Evolutionary conservation across 192 early-diverging fungal species (phyloP), one percentile per base, ranked within the genome.

Genomic region (Powellomyces hirtus): DNA sequence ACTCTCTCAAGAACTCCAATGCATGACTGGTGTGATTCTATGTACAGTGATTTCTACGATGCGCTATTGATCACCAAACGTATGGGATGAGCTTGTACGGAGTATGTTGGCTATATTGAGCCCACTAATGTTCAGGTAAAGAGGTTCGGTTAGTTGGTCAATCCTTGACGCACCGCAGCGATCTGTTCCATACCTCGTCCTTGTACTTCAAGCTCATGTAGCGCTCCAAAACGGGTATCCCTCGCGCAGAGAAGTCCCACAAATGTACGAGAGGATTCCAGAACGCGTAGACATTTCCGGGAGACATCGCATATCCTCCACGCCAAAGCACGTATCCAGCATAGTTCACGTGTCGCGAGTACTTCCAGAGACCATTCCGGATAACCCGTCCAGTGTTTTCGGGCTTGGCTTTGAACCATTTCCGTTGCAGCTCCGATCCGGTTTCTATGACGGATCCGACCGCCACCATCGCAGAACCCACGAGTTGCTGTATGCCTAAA

Each of bases 241-340:
- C 68, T 4, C 68, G 16, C 8, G 35, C 59, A 0, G 60, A 18
- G 44, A 71, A 71, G 22, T 71, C 59, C 59, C 68, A 71, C 11
- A 62, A 20, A 38, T 71, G 68, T 36, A 71, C 7, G 1, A 50
- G 8, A 14, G 68, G 68, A 38, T 71, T 71, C 59, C 61, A 71
- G 20, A 63, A 24, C 8, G 68, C 68, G 31, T 53, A 71, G 6
- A 55, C 4, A 34, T 61, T 51, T 6, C 46, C 61, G 22, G 68
- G 62, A 4, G 46, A 30, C 1, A 62, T 22, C 8, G 68, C 68
- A 29, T 63, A 63, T 20, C 68, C 68, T 14, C 13, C 20, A 34
- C 59, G 6, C 59, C 59, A 62, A 10, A 71, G 20, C 22, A 63
- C 35, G 38, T 63, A 62, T 20, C 68, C 68, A 18, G 45, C 68